phyloP scores from a whole-genome alignment of 108 stramenopile species.

The Cyclotella sp. region DNA sequence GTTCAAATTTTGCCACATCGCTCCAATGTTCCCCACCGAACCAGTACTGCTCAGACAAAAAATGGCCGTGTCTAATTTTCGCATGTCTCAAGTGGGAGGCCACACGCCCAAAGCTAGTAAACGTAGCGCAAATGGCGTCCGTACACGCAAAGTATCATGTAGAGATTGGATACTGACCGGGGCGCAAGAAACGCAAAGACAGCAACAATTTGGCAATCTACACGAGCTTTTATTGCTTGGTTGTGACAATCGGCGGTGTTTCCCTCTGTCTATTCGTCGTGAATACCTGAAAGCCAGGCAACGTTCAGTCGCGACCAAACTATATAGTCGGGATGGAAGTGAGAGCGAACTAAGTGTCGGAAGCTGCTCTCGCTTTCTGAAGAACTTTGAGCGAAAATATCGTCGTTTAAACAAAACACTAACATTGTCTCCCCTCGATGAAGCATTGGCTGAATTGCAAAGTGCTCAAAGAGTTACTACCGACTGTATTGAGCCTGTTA shows the following conservation, averaged over 20 bases:
- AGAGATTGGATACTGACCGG: conserved; percentile 55
- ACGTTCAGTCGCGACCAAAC: conserved; percentile 7
- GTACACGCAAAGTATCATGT: conserved; percentile 14
- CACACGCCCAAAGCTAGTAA: conserved; percentile 46
- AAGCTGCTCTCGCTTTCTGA: neutral
- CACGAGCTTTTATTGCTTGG: neutral
- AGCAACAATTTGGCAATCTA: conserved; percentile 6
- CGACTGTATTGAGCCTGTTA: neutral
- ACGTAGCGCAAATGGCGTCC: conserved; percentile 3
- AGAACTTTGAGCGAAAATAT: neutral
- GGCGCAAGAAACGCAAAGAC: conserved; percentile 52
- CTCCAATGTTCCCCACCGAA: conserved; percentile 63
- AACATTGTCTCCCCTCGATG: conserved; percentile 11
- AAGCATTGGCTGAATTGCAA: conserved; percentile 3
- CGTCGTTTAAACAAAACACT: neutral
- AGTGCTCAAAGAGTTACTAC: neutral
- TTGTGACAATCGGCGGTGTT: neutral
- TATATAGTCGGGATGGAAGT: neutral
- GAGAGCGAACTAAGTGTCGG: neutral
- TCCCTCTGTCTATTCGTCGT: conserved; percentile 4
- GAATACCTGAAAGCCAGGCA: conserved; percentile 10
- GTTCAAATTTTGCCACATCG: conserved; percentile 56
- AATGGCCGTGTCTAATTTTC: conserved; percentile 51
- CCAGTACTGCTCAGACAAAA: conserved; percentile 45
- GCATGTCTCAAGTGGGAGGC: conserved; percentile 67